Evolutionary conservation across 768 basidiomycete genomes (phyloP), one percentile per base, ranked within the genome.

Genomic region (Leccinum incarnatum): DNA sequence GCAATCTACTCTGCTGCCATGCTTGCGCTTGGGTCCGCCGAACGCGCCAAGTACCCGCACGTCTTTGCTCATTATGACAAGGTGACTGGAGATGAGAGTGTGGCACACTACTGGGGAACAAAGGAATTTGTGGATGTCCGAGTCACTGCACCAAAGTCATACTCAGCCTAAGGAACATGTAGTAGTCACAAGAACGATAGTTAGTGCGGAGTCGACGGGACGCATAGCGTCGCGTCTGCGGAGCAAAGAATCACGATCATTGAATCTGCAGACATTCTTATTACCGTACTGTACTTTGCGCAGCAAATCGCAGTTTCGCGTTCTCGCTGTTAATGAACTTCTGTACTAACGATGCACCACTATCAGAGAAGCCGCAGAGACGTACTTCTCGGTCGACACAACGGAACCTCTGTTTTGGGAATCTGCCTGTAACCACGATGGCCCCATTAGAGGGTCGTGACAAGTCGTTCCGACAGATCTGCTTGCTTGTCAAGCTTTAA

Each of bases 21-120:
- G 2, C 15, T 51, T 12, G 8, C 65, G 10, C 58, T 66, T 0
- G 65, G 66, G 29, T 46, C 58, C 17, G 51, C 54, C 11, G 57
- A 67, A 12, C 56, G 65, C 10, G 49, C 60, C 14, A 51, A 50
- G 48, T 71, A 61, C 49, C 58, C 61, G 0, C 55, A 58, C 21
- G 3, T 65, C 4, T 69, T 71, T 27, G 59, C 59, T 45, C 61
- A 62, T 49, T 71, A 59, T 10, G 45, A 17, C 23, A 71, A 49
- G 27, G 70, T 69, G 32, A 58, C 67, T 1, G 21, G 1, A 10
- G 62, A 67, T n/a, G 57, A 55, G 36, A 30, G 49, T 36, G 14
- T 66, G 23, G 56, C 61, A 25, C 47, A 50, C 29, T 60, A 51
- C 17, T 66, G 65, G 62, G 56, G 54, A 19, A 60, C 23, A 27